Evolutionary conservation across 768 basidiomycete genomes (phyloP), one percentile per base, ranked within the genome.

Genomic region (Suillus placidus): DNA sequence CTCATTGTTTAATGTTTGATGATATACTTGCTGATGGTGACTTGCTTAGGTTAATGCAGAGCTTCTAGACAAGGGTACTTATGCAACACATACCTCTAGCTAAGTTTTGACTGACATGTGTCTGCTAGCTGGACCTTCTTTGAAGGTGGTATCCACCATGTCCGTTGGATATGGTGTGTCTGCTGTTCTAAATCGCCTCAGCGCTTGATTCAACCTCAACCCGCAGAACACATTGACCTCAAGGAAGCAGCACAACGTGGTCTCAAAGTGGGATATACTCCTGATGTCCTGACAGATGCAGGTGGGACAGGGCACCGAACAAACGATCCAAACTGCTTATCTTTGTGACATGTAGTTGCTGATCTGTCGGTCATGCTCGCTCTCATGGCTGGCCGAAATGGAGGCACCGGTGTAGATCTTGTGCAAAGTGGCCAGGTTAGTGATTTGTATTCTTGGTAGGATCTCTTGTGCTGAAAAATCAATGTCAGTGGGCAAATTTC

Each of bases 201-300:
- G 26, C 16, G 6, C 34, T 40, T 37, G 7, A 8, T 51, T 55
- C 26, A 60, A 18, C 10, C 58, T 56, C 13, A n/a, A 45, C 14
- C 40, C 34, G n/a, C 69, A 96, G 97, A 99, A 62, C 97, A 99
- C 68, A 83, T 94, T 45, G 86, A 92, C 67, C 78, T 92, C 1
- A 74, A 80, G 26, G 87, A 85, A 37, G 76, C 90, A 8, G 82
- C 87, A 13, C 79, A 83, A 69, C 84, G 88, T 18, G 82, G 83
- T 1, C 83, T 99, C 65, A 84, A 83, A 55, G 75, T 98, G 7
- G 97, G 97, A 8, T 94, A 94, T 76, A 99, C 96, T 0, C 97
- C 97, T 0, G 94, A 96, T 64, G 91, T 98, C 6, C 84, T 99
- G 18, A 96, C 92, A 6, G 94, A 95, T 71, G 94, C 97, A 69